Conservation (phyloP, 768 basidiomycete species). For the Mycena sanguinolenta region DNA sequence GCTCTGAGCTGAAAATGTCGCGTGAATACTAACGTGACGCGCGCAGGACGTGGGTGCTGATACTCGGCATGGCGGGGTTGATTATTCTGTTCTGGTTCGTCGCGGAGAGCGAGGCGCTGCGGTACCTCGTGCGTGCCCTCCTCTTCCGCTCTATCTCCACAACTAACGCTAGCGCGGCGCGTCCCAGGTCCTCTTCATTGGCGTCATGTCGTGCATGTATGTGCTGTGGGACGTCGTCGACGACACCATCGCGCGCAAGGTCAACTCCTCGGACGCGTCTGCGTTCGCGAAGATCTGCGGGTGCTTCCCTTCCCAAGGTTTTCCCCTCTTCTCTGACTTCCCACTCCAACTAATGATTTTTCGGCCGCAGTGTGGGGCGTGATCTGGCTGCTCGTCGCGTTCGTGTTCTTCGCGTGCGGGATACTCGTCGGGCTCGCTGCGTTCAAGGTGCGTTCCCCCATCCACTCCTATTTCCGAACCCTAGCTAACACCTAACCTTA, state of each 20-base stretch:
- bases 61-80: constrained; percentile 83
- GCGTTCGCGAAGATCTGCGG: constrained; percentile 88
- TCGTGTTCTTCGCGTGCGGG: constrained; percentile 81
- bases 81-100: constrained; percentile 91
- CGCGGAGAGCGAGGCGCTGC: constrained; percentile 76
- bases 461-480: not conserved
- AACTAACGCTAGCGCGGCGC: not conserved
- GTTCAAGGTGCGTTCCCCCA: constrained; percentile 78
- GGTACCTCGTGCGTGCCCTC: constrained; percentile 73
- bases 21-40: not conserved
- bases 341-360: constrained; percentile 14
- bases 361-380: constrained; percentile 87
- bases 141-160: not conserved
- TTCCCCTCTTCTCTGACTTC: not conserved
- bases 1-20: not conserved
- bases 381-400: constrained; percentile 85
- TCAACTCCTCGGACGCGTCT: constrained; percentile 90
- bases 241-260: constrained; percentile 86
- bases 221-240: constrained; percentile 91
- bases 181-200: constrained; percentile 82
- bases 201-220: constrained; percentile 90
- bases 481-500: no score
- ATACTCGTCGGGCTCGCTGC: constrained; percentile 82
- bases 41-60: constrained; percentile 80
- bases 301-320: constrained; percentile 87